phyloP scores from a whole-genome alignment of 2,329 filamentous ascomycete genomes.

The Colletotrichum paranaense region DNA sequence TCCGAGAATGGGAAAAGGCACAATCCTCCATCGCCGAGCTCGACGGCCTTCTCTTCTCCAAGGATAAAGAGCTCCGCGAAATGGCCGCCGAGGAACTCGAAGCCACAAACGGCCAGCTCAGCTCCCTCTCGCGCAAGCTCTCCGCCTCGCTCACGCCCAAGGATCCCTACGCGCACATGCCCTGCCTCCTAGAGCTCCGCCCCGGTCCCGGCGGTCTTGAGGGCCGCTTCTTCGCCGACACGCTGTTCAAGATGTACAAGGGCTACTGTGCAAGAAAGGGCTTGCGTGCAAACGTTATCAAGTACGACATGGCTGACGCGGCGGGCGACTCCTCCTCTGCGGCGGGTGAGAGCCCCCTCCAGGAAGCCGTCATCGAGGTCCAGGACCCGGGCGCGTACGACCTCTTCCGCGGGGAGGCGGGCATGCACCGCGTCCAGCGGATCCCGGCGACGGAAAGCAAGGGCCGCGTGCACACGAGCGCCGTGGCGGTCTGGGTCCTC shows the following conservation, averaged over 20 bases:
- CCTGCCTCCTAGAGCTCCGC: constrained; percentile 90
- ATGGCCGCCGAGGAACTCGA: constrained; percentile 85
- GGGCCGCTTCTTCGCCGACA: constrained; percentile 88
- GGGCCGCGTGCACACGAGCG: constrained; percentile 92
- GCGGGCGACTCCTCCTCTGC: constrained; percentile 62
- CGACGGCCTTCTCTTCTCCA: constrained; percentile 58
- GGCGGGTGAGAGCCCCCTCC: constrained; percentile 75
- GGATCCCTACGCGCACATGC: constrained; percentile 90
- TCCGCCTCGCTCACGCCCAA: constrained; percentile 84
- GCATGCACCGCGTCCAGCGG: constrained; percentile 94
- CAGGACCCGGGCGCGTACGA: constrained; percentile 83
- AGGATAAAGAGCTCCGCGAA: constrained; percentile 77
- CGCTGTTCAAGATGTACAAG: constrained; percentile 91
- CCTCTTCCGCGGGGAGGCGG: constrained; percentile 85
- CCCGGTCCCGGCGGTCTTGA: constrained; percentile 94
- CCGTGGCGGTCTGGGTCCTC: constrained; percentile 91
- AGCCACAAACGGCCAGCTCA: constrained; percentile 71
- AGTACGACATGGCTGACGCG: constrained; percentile 82
- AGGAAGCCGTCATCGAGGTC: constrained; percentile 90
- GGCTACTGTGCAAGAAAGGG: constrained; percentile 78
- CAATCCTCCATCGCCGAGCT: constrained; percentile 67
- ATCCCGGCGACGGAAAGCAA: constrained; percentile 92
- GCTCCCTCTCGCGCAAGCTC: constrained; percentile 72
- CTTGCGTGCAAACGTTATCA: constrained; percentile 76
- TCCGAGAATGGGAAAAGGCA: constrained; percentile 69